These are phyloP conservation scores for Colletotrichum kahawae DNA, from an alignment of 2,329 filamentous ascomycete species.

Conservation along the genomic window DNA sequence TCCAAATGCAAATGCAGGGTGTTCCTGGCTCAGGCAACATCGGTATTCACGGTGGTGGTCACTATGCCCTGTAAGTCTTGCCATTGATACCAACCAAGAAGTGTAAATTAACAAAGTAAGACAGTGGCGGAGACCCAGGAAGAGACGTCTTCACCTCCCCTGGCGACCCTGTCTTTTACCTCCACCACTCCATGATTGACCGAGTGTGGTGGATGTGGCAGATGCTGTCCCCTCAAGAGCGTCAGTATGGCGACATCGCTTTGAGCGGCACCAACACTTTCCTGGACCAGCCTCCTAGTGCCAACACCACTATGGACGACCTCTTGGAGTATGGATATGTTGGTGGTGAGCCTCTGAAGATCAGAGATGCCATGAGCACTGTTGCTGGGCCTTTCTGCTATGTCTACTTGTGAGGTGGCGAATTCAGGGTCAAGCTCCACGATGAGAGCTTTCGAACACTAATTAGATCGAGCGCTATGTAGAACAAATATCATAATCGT, in stretches of 20 bases:
- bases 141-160: conserved; percentile 44
- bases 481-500: not conserved
- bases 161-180: conserved; percentile 39
- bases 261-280: conserved; percentile 23
- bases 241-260: conserved; percentile 26
- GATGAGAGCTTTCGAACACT: not conserved
- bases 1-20: conserved; percentile 52
- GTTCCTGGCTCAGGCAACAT: conserved; percentile 30
- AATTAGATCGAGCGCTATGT: accelerated
- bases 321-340: conserved; percentile 18
- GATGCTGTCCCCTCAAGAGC: conserved; percentile 25
- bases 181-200: conserved; percentile 36
- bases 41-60: conserved; percentile 27
- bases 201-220: conserved; percentile 28
- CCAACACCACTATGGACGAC: conserved; percentile 19
- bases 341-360: conserved; percentile 22
- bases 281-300: not conserved
- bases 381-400: conserved; percentile 34
- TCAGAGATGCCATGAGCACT: conserved; percentile 30
- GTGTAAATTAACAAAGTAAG: too few relatives aligned
- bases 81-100: not conserved
- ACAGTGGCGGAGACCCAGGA: conserved; percentile 40
- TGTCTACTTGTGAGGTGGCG: conserved; percentile 22
- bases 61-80: conserved; percentile 4
- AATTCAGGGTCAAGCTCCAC: not conserved